Conservation (phyloP, 2,329 filamentous ascomycete species). For the Curvularia verruculosa region DNA sequence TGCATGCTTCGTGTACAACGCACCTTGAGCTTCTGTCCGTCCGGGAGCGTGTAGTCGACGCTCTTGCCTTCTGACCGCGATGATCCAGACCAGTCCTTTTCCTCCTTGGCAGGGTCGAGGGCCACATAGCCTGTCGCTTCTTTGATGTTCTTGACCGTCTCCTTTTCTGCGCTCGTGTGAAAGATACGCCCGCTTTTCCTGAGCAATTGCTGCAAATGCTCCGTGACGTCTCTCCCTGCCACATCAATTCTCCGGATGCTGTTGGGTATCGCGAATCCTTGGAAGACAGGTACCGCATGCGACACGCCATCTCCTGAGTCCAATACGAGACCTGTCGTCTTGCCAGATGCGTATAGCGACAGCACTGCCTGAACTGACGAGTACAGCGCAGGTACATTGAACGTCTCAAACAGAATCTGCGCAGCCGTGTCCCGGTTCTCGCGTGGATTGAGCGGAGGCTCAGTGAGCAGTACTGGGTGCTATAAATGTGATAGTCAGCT, state of each 20-base stretch:
- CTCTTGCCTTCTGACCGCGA: slow-evolving; percentile 79
- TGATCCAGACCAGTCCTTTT: slow-evolving; percentile 88
- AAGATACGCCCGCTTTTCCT: slow-evolving; percentile 93
- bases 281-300: slow-evolving; percentile 95
- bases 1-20: slow-evolving; percentile 18
- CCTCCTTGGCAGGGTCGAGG: slow-evolving; percentile 86
- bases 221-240: slow-evolving; percentile 92
- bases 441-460: slow-evolving; percentile 92
- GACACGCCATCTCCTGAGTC: slow-evolving; percentile 96
- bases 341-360: slow-evolving; percentile 92
- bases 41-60: slow-evolving; percentile 86
- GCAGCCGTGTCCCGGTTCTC: slow-evolving; percentile 95
- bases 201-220: slow-evolving; percentile 88
- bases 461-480: slow-evolving; percentile 95
- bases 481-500: slow-evolving; percentile 46
- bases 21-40: slow-evolving; percentile 92
- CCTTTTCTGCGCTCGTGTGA: slow-evolving; percentile 98
- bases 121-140: slow-evolving; percentile 93
- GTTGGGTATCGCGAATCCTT: slow-evolving; percentile 95
- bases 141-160: slow-evolving; percentile 97
- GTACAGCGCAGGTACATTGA: slow-evolving; percentile 96
- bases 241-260: slow-evolving; percentile 96
- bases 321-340: slow-evolving; percentile 93
- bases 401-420: slow-evolving; percentile 97
- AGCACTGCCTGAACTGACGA: slow-evolving; percentile 97